Evolutionary conservation across 352 stramenopile species (phyloP).

Genomic region (Globisporangium mamillatum): DNA sequence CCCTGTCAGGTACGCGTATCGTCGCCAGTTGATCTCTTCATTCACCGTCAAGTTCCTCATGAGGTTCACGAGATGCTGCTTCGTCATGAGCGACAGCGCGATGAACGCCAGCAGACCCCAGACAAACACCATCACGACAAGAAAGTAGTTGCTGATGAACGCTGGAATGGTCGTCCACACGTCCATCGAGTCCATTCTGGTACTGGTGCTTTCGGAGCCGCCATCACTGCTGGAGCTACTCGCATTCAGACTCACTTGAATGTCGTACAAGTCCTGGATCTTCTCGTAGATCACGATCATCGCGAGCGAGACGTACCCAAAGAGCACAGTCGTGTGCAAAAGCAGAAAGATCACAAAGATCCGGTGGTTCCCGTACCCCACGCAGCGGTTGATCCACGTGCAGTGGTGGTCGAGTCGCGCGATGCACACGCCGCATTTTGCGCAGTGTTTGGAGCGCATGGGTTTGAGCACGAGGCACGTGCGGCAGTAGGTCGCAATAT

Average conservation of each 20-base stretch:
- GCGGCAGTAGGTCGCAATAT: constrained; percentile 52
- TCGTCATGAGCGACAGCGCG: constrained; percentile 57
- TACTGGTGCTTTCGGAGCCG: constrained; percentile 12
- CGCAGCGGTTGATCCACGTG: constrained; percentile 82
- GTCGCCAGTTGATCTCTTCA: constrained; percentile 80
- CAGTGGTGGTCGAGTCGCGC: constrained; percentile 88
- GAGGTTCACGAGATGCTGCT: constrained; percentile 65
- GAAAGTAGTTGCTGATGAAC: constrained; percentile 47
- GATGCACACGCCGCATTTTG: constrained; percentile 72
- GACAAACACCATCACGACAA: constrained; percentile 58
- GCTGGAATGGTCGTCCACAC: constrained; percentile 60
- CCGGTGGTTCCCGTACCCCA: constrained; percentile 78
- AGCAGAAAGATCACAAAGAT: constrained; percentile 77
- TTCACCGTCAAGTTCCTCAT: constrained; percentile 77
- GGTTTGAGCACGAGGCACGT: constrained; percentile 72
- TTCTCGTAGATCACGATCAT: constrained; percentile 39
- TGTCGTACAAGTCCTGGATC: constrained; percentile 31
- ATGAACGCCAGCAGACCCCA: constrained; percentile 49
- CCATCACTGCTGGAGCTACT: constrained; percentile 12
- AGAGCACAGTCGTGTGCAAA: constrained; percentile 53
- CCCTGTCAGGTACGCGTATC: constrained; percentile 65
- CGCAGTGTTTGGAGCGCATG: constrained; percentile 81
- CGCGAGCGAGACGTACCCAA: constrained; percentile 43
- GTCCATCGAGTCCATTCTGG: constrained; percentile 40
- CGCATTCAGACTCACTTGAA: constrained; percentile 14